Evolutionary conservation across 1,284 basidiomycete genomes (phyloP).

Genomic region (Puccinia triticina): DNA sequence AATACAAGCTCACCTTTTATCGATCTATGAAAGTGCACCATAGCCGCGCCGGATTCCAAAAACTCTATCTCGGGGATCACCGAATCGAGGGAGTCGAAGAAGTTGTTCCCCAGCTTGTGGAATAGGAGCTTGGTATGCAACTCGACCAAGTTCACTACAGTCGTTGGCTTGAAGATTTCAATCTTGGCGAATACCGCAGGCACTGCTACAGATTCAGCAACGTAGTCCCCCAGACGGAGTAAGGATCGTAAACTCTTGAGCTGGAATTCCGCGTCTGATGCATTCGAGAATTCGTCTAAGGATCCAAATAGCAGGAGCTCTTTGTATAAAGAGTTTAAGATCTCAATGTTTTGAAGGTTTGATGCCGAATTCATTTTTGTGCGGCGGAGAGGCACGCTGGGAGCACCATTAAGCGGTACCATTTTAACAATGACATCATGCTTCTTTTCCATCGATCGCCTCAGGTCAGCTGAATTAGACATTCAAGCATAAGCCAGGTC

Average conservation of each 20-base stretch:
- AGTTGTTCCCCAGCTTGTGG: not conserved
- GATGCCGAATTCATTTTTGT: too few species aligned
- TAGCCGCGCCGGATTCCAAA: not conserved
- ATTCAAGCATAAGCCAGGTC: too few species aligned
- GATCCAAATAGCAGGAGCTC: not conserved
- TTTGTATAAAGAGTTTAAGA: not conserved
- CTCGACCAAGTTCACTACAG: not conserved
- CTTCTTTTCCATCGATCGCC: too few species aligned
- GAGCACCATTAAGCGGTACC: too few species aligned
- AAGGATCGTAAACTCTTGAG: not conserved
- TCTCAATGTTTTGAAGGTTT: not conserved
- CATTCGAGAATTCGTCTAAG: not conserved
- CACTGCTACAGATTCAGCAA: not conserved
- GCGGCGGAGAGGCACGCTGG: too few species aligned
- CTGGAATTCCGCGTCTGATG: not conserved
- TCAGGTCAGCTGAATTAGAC: too few species aligned
- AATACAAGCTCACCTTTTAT: not conserved
- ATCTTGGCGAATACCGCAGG: not conserved
- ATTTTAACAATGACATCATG: too few species aligned
- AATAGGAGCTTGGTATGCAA: not conserved
- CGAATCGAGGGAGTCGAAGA: not conserved
- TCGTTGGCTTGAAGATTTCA: not conserved
- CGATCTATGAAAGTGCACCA: not conserved
- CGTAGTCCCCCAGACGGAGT: not conserved
- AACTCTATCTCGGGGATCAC: not conserved